phyloP scores from a whole-genome alignment of 805 yeast species.

The Starmerella lactis-condensi region DNA sequence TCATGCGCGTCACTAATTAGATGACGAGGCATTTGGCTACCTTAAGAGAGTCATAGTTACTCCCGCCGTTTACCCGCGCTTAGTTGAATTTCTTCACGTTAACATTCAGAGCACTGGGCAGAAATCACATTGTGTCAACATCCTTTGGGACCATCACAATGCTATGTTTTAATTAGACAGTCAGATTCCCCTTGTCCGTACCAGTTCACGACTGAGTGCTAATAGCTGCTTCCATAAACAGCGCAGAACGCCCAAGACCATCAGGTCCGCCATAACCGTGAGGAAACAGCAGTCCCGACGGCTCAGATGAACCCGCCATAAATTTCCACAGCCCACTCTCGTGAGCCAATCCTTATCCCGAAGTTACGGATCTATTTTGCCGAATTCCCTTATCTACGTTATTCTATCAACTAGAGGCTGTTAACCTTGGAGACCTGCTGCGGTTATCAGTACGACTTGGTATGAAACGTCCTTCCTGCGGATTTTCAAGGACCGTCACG shows the following conservation, averaged over 20 bases:
- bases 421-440: conserved; percentile 32
- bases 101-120: conserved; percentile 29
- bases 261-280: conserved; percentile 10
- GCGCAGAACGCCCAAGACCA: conserved; percentile 5
- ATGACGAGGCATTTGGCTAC: conserved; percentile 29
- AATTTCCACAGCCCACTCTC: conserved; percentile 22
- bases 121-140: conserved; percentile 31
- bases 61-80: conserved; percentile 33
- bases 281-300: conserved; percentile 3
- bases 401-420: conserved; percentile 30
- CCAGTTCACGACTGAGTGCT: conserved; percentile 18
- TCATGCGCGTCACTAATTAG: conserved; percentile 12
- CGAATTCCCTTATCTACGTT: conserved; percentile 29
- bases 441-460: conserved; percentile 30
- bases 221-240: conserved; percentile 4
- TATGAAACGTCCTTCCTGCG: conserved; percentile 27
- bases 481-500: conserved; percentile 27
- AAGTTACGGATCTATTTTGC: conserved; percentile 22
- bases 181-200: conserved; percentile 27
- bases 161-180: conserved; percentile 31
- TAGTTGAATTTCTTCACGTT: conserved; percentile 29
- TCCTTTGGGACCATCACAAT: conserved; percentile 30
- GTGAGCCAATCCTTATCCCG: conserved; percentile 30
- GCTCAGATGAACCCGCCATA: conserved; percentile 3
- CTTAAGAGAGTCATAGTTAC: conserved; percentile 30